Base-by-base conservation (phyloP, 805 yeast species). In the Saturnispora galanensis region DNA sequence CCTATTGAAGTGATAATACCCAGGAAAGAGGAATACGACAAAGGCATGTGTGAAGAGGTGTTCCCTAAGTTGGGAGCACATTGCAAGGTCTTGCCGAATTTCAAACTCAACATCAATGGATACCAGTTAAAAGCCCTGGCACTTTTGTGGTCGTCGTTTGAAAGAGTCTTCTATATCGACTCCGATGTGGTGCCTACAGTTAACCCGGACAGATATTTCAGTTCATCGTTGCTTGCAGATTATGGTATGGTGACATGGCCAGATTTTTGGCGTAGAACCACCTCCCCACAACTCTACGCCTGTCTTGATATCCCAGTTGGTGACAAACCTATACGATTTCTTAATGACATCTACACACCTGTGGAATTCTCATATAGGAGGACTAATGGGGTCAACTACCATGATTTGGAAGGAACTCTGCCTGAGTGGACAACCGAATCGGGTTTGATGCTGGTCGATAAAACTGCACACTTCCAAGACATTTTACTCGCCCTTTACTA, bases 191-290 rank as follows among this genome's bases (percentile, higher is more conserved):
- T 71, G 38, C 66, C 74, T 2, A 65, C 71, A 29, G 55, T 58
- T 35, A 66, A 68, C 49, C 74, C 74, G 4, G 71, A 68, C 42
- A 26, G 34, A 6, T 45, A 66, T 7, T 59, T 65, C 26, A 45
- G 49, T 1, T 55, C 64, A 1, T 69, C 69, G 17, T 71, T 82
- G 3, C 80, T 68, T 56, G 47, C 52, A 28, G 57, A 63, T 11
- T 60, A 64, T 33, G 83, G 84, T 3, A 59, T 81, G 59, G 69
- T 81, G 30, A 68, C 79, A 2, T 81, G 88, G 88, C 89, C 88
- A 1, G 88, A 81, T 62, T 77, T 77, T 48, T 81, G 89, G 88
- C 68, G 76, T 53, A 68, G 89, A 47, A 74, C 83, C 4, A 76
- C 84, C 0, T 69, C 82, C 1, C 87, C 88, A 2, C 57, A 63